Evolutionary conservation across 2,329 filamentous ascomycete species (phyloP).

Genomic region (Stagonosporopsis vannaccii): DNA sequence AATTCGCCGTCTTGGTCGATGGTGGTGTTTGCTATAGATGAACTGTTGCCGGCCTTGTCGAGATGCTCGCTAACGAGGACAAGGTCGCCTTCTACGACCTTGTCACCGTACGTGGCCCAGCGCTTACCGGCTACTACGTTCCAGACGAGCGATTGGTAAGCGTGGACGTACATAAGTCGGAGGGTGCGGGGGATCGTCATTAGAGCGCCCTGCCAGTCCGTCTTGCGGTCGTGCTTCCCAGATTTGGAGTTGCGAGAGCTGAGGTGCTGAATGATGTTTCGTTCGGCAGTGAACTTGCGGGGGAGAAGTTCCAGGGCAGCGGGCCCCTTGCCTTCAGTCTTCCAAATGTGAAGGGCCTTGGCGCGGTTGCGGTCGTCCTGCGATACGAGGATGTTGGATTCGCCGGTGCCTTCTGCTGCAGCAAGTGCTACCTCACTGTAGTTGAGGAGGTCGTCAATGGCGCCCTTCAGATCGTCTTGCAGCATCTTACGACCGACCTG

Average conservation of each 20-base stretch:
- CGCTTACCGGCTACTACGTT: slow-evolving; percentile 84
- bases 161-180: slow-evolving; percentile 93
- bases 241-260: slow-evolving; percentile 53
- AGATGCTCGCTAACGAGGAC: slow-evolving; percentile 70
- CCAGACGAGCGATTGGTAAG: slow-evolving; percentile 95
- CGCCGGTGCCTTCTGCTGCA: slow-evolving; percentile 54
- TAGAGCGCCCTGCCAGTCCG: slow-evolving; percentile 83
- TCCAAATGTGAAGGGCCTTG: slow-evolving; percentile 78
- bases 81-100: slow-evolving; percentile 84
- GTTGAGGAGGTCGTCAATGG: slow-evolving; percentile 77
- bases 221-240: slow-evolving; percentile 58
- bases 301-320: slow-evolving; percentile 75
- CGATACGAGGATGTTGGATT: slow-evolving; percentile 60
- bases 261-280: slow-evolving; percentile 79
- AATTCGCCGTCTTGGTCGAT: slow-evolving; percentile 70
- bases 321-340: slow-evolving; percentile 63
- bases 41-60: slow-evolving; percentile 52
- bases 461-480: slow-evolving; percentile 79
- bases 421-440: slow-evolving; percentile 71
- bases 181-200: slow-evolving; percentile 81
- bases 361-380: slow-evolving; percentile 82
- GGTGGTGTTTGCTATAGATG: slow-evolving; percentile 35
- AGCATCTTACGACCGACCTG: slow-evolving; percentile 84
- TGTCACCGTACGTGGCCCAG: slow-evolving; percentile 75
- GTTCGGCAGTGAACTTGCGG: slow-evolving; percentile 81